A percentile compares a stretch with the other conserved stretches of the same genome.
phyloP scores from a whole-genome alignment of 108 stramenopile species.

The Conticribra weissflogii region DNA sequence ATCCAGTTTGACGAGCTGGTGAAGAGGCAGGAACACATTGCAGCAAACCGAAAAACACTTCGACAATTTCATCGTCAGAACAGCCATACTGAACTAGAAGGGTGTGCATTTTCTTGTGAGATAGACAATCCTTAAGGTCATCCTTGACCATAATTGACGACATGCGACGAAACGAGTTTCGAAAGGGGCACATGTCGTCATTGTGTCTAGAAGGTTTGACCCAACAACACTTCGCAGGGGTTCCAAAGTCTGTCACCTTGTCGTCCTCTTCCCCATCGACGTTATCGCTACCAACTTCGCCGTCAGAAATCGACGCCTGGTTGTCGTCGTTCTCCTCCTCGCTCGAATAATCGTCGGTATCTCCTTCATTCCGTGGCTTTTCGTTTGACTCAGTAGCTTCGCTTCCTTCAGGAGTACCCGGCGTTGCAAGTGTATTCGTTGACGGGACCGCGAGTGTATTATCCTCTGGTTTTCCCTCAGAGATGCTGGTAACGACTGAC shows the following conservation, averaged over 20 bases:
- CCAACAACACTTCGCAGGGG: slow-evolving; percentile 22
- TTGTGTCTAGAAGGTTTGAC: slow-evolving; percentile 17
- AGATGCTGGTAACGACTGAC: slow-evolving; percentile 3
- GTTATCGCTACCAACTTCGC: slow-evolving; percentile 1
- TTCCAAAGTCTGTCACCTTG: slow-evolving; percentile 40
- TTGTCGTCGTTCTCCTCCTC: slow-evolving; percentile 2
- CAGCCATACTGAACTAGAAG: slow-evolving; percentile 44
- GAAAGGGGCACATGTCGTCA: slow-evolving; percentile 47
- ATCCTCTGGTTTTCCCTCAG: neutral
- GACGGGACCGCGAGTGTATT: neutral
- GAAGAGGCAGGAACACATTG: slow-evolving; percentile 28
- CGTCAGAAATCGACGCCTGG: too few relatives aligned
- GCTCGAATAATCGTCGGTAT: slow-evolving; percentile 30
- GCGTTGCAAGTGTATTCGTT: slow-evolving; percentile 1
- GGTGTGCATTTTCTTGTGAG: slow-evolving; percentile 35
- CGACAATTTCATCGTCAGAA: slow-evolving; percentile 51
- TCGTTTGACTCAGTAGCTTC: neutral
- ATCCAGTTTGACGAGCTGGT: slow-evolving; percentile 31
- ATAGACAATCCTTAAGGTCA: slow-evolving; percentile 24
- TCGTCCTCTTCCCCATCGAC: slow-evolving; percentile 34
- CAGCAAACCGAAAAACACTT: slow-evolving; percentile 62
- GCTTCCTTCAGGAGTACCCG: neutral
- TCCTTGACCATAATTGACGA: too few relatives aligned
- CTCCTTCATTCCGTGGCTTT: neutral
- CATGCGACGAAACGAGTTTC: slow-evolving; percentile 4